A percentile compares a stretch with the other conserved stretches of the same genome.
These are phyloP conservation scores for Gracilaria vermiculophylla DNA, from an alignment of 23 red algal species.

Conservation along the genomic window DNA sequence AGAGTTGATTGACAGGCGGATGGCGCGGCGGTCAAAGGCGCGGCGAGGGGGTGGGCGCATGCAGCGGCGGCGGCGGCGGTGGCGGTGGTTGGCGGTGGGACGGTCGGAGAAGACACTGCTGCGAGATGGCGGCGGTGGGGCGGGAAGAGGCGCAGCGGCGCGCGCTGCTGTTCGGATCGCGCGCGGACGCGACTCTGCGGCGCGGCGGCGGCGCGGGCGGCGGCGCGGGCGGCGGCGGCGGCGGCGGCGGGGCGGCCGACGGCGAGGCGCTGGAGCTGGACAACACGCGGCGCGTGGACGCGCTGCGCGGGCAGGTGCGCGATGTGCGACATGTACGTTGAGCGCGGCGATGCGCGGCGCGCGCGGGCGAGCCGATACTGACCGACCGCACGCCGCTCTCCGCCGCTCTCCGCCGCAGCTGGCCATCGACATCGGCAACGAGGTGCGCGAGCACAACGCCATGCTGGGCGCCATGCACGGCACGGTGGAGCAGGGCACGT, in stretches of 20 bases:
- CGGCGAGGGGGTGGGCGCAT: no score
- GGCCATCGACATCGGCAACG: slow-evolving; percentile 38
- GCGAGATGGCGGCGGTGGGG: neutral
- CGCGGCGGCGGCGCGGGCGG: slow-evolving; percentile 1
- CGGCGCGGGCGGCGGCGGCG: neutral
- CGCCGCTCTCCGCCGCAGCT: neutral
- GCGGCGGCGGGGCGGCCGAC: neutral
- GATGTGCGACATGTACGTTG: slow-evolving; percentile 50
- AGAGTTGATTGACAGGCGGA: no score
- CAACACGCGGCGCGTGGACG: slow-evolving; percentile 29
- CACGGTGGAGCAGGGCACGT: slow-evolving; percentile 25
- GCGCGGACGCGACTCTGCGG: neutral
- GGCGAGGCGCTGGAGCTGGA: slow-evolving; percentile 10
- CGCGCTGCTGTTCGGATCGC: slow-evolving; percentile 39
- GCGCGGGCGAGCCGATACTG: no score
- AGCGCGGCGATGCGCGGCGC: no score
- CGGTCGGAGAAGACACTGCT: no score
- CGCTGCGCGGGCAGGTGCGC: slow-evolving; percentile 39
- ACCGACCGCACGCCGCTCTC: neutral
- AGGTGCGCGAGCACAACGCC: slow-evolving; percentile 53
- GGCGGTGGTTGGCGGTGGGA: no score
- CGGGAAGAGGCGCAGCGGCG: slow-evolving; percentile 9
- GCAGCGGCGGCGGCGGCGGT: no score
- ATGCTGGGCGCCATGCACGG: slow-evolving; percentile 49
- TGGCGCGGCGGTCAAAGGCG: no score